Conservation (phyloP, 108 stramenopile genomes). For the Skeletonema potamos region DNA sequence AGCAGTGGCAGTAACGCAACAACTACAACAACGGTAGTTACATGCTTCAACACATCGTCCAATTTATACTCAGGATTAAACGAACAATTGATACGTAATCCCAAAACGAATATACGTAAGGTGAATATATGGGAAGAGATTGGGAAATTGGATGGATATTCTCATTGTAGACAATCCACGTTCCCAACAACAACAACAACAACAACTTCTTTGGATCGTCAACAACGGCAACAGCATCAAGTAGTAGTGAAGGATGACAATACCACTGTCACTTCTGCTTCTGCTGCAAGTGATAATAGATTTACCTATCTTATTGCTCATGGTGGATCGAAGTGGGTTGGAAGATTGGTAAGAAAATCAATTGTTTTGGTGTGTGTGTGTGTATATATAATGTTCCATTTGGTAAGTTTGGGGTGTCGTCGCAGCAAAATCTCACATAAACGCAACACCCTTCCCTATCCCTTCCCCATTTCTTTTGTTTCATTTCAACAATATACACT, state of each 20-base stretch:
- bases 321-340: slow-evolving; percentile 21
- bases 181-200: background rate
- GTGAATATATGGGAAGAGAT: slow-evolving; percentile 10
- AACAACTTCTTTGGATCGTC: too few species aligned
- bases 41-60: slow-evolving; percentile 24
- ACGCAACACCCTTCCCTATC: background rate
- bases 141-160: background rate
- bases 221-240: too few species aligned
- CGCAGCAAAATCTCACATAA: background rate
- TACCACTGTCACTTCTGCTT: background rate
- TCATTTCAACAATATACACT: too few species aligned
- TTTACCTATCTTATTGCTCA: slow-evolving; percentile 31
- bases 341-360: slow-evolving; percentile 21
- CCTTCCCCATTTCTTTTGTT: too few species aligned
- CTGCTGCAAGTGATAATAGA: background rate
- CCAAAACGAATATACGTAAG: slow-evolving; percentile 27
- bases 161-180: slow-evolving; percentile 4
- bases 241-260: too few species aligned
- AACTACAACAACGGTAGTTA: background rate
- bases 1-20: too few species aligned
- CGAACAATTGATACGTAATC: slow-evolving; percentile 11
- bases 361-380: too few species aligned
- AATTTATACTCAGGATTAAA: slow-evolving; percentile 21
- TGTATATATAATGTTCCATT: too few species aligned
- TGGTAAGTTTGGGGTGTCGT: too few species aligned